Evolutionary conservation across 176 grass and related monocot genomes (phyloP).

Genomic region (Cocos nucifera): DNA sequence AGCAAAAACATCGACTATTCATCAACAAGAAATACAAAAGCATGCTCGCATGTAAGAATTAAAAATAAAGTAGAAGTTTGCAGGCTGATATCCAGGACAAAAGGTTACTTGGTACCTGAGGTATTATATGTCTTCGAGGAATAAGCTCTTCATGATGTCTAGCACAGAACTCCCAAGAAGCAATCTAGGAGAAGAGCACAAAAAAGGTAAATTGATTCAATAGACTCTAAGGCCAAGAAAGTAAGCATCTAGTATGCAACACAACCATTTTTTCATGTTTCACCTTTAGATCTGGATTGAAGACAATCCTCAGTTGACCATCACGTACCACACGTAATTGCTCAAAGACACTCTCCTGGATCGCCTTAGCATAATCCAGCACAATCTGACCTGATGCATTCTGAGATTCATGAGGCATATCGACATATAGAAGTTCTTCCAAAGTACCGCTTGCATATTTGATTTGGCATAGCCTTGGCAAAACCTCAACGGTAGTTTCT

Average conservation of each 20-base stretch:
- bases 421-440: conserved; percentile 92
- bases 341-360: conserved; percentile 97
- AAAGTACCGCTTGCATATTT: conserved; percentile 96
- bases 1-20: conserved; percentile 10
- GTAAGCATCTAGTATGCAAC: too few species aligned
- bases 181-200: conserved; percentile 46
- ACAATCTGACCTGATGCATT: conserved; percentile 89
- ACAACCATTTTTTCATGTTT: conserved; percentile 8
- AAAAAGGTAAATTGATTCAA: neutral
- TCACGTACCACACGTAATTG: conserved; percentile 94
- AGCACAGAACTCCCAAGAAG: conserved; percentile 95
- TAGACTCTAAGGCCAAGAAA: neutral
- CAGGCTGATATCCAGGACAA: conserved; percentile 3
- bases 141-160: conserved; percentile 90
- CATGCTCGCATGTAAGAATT: conserved; percentile 3
- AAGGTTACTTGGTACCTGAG: conserved; percentile 45
- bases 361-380: conserved; percentile 89
- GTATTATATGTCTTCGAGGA: conserved; percentile 80
- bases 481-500: conserved; percentile 97
- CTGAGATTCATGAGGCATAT: conserved; percentile 90
- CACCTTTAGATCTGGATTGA: conserved; percentile 97
- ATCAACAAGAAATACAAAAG: conserved; percentile 2
- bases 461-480: conserved; percentile 89
- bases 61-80: neutral
- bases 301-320: conserved; percentile 90